These are phyloP conservation scores for Kluyveromyces starmeri DNA, from an alignment of 805 yeast genomes.

Conservation along the genomic window DNA sequence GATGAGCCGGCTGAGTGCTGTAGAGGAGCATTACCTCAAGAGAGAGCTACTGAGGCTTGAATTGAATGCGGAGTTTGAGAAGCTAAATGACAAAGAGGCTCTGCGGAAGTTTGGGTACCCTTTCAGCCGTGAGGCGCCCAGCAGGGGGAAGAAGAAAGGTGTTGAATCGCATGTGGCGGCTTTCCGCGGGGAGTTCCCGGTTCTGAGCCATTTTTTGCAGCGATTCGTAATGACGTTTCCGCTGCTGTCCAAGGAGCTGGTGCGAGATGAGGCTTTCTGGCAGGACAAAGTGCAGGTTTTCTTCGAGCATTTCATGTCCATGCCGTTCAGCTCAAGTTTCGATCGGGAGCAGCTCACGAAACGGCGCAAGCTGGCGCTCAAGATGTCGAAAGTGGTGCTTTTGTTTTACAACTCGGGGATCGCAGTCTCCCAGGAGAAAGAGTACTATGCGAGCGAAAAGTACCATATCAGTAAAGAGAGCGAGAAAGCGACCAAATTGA, in stretches of 20 bases:
- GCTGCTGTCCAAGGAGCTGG: constrained; percentile 40
- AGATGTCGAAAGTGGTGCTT: constrained; percentile 52
- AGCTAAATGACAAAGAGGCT: constrained; percentile 51
- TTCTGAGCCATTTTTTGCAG: constrained; percentile 56
- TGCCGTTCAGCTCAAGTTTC: constrained; percentile 60
- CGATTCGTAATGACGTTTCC: constrained; percentile 67
- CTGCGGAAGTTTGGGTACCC: constrained; percentile 72
- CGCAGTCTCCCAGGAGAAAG: constrained; percentile 48
- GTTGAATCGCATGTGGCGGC: neutral
- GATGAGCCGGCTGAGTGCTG: constrained; percentile 28
- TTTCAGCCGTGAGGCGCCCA: constrained; percentile 43
- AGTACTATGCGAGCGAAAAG: constrained; percentile 35
- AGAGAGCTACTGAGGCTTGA: constrained; percentile 64
- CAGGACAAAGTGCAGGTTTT: constrained; percentile 69
- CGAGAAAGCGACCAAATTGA: constrained; percentile 26
- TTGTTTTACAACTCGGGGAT: constrained; percentile 70
- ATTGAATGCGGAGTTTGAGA: constrained; percentile 52
- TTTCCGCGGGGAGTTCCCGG: constrained; percentile 44
- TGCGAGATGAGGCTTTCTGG: constrained; percentile 63
- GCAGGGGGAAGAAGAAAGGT: neutral
- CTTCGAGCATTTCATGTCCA: constrained; percentile 65
- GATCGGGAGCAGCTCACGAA: constrained; percentile 75
- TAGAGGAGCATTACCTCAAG: constrained; percentile 81
- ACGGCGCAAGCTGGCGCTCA: constrained; percentile 50
- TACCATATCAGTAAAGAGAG: constrained; percentile 20